Evolutionary conservation across 1,284 basidiomycete species (phyloP).

Genomic region (Pyrrhoderma lamaoense): DNA sequence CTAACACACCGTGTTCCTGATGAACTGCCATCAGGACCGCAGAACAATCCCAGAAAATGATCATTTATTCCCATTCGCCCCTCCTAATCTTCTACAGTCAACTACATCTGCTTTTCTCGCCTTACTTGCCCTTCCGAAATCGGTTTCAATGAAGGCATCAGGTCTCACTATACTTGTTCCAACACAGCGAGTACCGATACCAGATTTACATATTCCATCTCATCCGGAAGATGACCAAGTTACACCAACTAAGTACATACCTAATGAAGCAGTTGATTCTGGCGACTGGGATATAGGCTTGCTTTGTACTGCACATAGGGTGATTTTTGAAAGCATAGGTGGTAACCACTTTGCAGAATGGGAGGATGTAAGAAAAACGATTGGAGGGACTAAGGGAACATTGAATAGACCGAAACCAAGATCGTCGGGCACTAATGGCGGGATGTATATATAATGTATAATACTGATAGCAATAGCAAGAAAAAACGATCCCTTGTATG

Average conservation of each 20-base stretch:
- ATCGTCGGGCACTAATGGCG: slow-evolving; percentile 39
- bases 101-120: slow-evolving; percentile 51
- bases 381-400: slow-evolving; percentile 12
- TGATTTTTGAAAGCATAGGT: slow-evolving; percentile 29
- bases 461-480: no score
- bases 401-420: slow-evolving; percentile 13
- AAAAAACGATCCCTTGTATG: no score
- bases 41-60: slow-evolving; percentile 17
- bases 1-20: slow-evolving; percentile 19
- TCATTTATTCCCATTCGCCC: slow-evolving; percentile 31
- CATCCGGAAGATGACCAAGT: neutral
- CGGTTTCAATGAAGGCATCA: slow-evolving; percentile 13
- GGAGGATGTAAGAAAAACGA: slow-evolving; percentile 17
- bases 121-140: slow-evolving; percentile 24
- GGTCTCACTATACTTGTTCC: slow-evolving; percentile 42
- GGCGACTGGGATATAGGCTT: slow-evolving; percentile 10
- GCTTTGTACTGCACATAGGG: slow-evolving; percentile 29
- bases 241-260: neutral
- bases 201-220: slow-evolving; percentile 5
- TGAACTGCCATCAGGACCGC: neutral
- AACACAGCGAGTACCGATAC: slow-evolving; percentile 35
- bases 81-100: slow-evolving; percentile 53
- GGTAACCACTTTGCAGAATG: slow-evolving; percentile 5
- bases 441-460: slow-evolving; percentile 61
- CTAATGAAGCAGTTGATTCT: neutral